Conservation (phyloP, 73 alveolate species). For the Tetrahymena elliotti region DNA sequence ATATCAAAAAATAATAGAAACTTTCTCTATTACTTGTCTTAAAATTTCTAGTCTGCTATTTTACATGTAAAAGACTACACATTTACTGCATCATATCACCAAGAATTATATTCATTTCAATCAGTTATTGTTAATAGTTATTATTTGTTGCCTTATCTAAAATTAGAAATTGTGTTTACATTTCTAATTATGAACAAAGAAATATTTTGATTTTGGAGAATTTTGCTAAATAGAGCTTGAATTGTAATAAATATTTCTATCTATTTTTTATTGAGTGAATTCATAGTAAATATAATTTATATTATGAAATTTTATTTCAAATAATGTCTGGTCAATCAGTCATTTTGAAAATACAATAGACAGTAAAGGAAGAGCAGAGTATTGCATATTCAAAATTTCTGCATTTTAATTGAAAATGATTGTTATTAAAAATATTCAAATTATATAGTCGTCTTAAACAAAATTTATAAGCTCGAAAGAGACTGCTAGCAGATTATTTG, state of each 20-base stretch:
- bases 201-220: too few species aligned
- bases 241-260: neutral
- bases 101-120: too few species aligned
- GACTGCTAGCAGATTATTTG: neutral
- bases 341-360: neutral
- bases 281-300: neutral
- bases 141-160: too few species aligned
- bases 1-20: neutral
- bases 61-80: too few species aligned
- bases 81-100: neutral
- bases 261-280: neutral
- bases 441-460: neutral
- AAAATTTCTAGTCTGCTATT: neutral
- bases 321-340: neutral
- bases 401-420: too few species aligned
- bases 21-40: neutral
- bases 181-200: too few species aligned
- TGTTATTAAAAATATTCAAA: too few species aligned
- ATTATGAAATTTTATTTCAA: neutral
- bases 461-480: neutral
- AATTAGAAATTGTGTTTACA: neutral
- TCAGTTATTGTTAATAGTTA: too few species aligned
- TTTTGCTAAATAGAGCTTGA: neutral
- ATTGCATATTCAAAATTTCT: too few species aligned
- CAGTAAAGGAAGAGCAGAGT: neutral